These are phyloP conservation scores for Coemansia guatemalensis DNA, from an alignment of 192 early-diverging fungal genomes.

Conservation along the genomic window DNA sequence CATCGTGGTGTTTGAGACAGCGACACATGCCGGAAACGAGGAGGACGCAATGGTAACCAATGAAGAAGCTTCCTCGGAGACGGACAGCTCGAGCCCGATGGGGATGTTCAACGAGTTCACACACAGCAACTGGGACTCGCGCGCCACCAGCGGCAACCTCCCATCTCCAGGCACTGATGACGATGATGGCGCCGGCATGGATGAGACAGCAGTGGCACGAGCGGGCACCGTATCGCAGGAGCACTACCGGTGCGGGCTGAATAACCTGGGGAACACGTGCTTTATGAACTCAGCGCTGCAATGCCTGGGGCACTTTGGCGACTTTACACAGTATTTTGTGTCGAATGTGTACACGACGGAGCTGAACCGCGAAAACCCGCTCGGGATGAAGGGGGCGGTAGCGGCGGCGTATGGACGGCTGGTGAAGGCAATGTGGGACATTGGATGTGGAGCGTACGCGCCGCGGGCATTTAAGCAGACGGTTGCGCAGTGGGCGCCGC, in stretches of 20 bases:
- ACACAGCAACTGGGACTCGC: neutral
- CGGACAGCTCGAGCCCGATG: neutral
- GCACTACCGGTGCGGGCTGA: slow-evolving; percentile 65
- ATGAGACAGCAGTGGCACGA: neutral
- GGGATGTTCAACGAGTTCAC: neutral
- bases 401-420: slow-evolving; percentile 68
- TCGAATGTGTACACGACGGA: slow-evolving; percentile 59
- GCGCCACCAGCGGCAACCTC: slow-evolving; percentile 7
- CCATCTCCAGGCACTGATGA: slow-evolving; percentile 4
- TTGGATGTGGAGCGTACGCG: slow-evolving; percentile 53
- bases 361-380: slow-evolving; percentile 68
- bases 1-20: slow-evolving; percentile 18
- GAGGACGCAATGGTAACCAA: neutral
- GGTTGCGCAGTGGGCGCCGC: slow-evolving; percentile 51
- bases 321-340: slow-evolving; percentile 66
- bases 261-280: slow-evolving; percentile 89
- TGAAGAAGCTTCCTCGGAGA: neutral
- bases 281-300: slow-evolving; percentile 93
- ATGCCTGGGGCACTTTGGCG: slow-evolving; percentile 76
- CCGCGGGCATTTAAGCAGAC: slow-evolving; percentile 79
- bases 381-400: slow-evolving; percentile 73
- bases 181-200: neutral
- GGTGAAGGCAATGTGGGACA: slow-evolving; percentile 65
- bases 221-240: slow-evolving; percentile 5
- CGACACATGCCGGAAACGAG: neutral